Evolutionary conservation across 441 rosid genomes (phyloP).

Genomic region (Brassica hybrid): DNA sequence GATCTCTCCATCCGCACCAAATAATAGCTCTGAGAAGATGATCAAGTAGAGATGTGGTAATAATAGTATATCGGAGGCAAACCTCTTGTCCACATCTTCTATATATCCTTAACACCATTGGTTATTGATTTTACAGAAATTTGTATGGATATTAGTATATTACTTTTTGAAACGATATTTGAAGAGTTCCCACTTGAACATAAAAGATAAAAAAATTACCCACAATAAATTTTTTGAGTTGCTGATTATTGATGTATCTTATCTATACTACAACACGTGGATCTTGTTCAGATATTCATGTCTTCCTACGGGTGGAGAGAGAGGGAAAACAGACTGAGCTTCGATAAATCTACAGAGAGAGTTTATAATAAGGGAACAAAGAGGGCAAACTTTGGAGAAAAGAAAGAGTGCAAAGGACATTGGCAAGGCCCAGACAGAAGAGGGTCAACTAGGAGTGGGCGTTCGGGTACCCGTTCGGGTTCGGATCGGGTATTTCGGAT

Average conservation of each 20-base stretch:
- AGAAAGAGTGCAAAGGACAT: constrained; percentile 42
- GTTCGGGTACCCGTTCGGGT: too few relatives aligned
- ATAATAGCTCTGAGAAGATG: constrained; percentile 35
- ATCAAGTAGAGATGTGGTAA: constrained; percentile 19
- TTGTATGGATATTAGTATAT: constrained; percentile 6
- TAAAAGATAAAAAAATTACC: not conserved
- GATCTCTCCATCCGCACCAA: constrained; percentile 58
- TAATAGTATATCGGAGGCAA: not conserved
- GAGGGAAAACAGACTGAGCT: not conserved
- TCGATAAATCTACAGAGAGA: constrained; percentile 15
- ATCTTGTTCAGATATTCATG: too few relatives aligned
- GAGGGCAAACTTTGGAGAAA: constrained; percentile 22
- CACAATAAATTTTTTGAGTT: too few relatives aligned
- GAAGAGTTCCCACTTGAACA: not conserved
- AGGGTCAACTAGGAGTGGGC: too few relatives aligned
- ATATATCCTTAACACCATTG: not conserved
- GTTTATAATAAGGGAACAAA: constrained; percentile 21
- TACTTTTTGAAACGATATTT: constrained; percentile 15
- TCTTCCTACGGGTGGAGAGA: too few relatives aligned
- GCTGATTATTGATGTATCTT: too few relatives aligned
- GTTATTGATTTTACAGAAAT: constrained; percentile 8
- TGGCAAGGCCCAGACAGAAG: too few relatives aligned
- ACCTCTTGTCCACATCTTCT: not conserved
- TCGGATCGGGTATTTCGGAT: too few relatives aligned
- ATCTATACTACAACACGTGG: too few relatives aligned